Percentiles rank a stretch among this genome's conserved stretches.
Conservation (phyloP, 139 green algal genomes). For the Micractinium conductrix region DNA sequence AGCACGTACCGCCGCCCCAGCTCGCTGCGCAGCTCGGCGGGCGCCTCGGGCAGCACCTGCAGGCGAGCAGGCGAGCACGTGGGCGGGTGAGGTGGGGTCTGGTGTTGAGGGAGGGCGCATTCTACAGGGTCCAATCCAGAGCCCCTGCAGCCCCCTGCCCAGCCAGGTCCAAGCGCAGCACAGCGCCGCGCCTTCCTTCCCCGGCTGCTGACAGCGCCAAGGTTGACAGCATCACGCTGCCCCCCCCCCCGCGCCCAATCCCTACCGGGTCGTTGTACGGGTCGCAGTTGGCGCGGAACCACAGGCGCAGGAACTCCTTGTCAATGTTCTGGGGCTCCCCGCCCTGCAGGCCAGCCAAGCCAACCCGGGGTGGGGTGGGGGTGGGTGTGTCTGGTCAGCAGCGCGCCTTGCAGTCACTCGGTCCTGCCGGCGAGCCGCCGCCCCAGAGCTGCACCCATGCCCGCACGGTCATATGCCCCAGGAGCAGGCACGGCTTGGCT, state of each 20-base stretch:
- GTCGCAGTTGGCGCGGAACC: constrained; percentile 95
- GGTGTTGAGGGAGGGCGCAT: too few species aligned
- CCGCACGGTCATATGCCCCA: too few species aligned
- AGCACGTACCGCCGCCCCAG: constrained; percentile 92
- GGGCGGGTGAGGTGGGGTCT: background rate
- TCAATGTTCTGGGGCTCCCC: constrained; percentile 90
- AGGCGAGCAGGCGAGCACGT: too few species aligned
- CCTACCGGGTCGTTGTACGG: constrained; percentile 92
- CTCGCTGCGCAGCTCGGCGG: constrained; percentile 87
- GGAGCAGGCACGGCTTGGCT: too few species aligned
- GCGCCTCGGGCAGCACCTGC: constrained; percentile 88
- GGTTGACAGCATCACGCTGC: too few species aligned
- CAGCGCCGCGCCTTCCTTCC: too few species aligned
- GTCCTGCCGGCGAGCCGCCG: background rate
- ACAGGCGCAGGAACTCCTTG: constrained; percentile 99
- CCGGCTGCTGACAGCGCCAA: too few species aligned
- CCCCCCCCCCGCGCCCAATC: too few species aligned
- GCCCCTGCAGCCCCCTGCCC: too few species aligned
- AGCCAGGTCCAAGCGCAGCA: too few species aligned
- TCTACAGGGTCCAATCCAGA: too few species aligned
- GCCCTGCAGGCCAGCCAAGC: background rate
- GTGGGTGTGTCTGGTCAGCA: background rate
- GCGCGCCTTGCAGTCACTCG: background rate
- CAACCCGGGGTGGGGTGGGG: background rate
- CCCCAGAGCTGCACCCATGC: too few species aligned